Evolutionary conservation across 352 stramenopile species (phyloP).

Genomic region (Phytophthora agathidicida): DNA sequence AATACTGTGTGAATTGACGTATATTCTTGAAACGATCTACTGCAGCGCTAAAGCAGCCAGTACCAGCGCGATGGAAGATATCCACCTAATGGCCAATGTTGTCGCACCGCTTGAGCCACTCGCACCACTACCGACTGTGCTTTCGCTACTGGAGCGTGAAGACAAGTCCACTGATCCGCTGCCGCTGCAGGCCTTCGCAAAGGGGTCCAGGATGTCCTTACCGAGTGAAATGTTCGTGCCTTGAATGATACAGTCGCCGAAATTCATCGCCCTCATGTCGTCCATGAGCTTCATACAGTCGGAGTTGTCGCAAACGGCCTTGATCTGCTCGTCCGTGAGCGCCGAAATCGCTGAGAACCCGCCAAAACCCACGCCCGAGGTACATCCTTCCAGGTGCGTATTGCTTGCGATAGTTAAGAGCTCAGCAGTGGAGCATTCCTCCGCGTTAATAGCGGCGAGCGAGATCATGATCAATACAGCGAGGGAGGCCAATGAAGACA

Average conservation of each 20-base stretch:
- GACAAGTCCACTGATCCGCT: conserved; percentile 10
- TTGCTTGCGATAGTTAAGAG: conserved; percentile 17
- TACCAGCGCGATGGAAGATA: not conserved
- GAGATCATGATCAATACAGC: not conserved
- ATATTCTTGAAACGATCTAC: not conserved
- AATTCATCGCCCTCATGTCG: conserved; percentile 21
- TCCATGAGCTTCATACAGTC: conserved; percentile 27
- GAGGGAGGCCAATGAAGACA: not conserved
- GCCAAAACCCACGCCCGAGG: conserved; percentile 20
- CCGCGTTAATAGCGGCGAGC: not conserved
- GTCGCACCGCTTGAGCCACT: not conserved
- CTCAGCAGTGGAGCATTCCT: conserved; percentile 16
- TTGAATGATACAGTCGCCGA: conserved; percentile 30
- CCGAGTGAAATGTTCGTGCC: conserved; percentile 20
- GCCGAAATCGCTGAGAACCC: conserved; percentile 10
- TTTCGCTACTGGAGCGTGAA: not conserved
- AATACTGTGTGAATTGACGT: too few relatives aligned
- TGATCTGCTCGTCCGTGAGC: conserved; percentile 20
- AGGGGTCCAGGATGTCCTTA: conserved; percentile 31
- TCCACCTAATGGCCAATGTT: not conserved
- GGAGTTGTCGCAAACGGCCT: conserved; percentile 24
- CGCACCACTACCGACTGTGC: not conserved
- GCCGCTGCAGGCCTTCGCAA: conserved; percentile 18
- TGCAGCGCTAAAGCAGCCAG: not conserved
- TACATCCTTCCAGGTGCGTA: conserved; percentile 16